These are phyloP conservation scores for Claviceps spartinae DNA, from an alignment of 2,329 filamentous ascomycete genomes.

Conservation along the genomic window DNA sequence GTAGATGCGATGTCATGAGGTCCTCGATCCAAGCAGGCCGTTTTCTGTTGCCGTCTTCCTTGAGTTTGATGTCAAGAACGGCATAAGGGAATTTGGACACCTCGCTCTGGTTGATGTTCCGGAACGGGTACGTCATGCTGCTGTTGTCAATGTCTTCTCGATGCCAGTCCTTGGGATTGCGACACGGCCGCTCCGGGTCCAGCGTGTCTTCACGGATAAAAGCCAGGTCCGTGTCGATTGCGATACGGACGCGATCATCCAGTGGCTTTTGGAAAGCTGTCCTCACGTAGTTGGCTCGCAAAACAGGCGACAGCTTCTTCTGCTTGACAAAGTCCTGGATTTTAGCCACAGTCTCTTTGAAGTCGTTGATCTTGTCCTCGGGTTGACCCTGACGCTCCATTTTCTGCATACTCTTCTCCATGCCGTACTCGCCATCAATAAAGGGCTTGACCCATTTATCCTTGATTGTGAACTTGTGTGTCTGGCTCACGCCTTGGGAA, in stretches of 20 bases:
- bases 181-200: slow-evolving; percentile 72
- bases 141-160: slow-evolving; percentile 74
- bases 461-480: slow-evolving; percentile 75
- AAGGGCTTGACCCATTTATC: slow-evolving; percentile 87
- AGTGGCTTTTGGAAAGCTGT: slow-evolving; percentile 94
- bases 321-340: slow-evolving; percentile 72
- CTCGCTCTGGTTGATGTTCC: slow-evolving; percentile 77
- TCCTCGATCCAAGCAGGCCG: slow-evolving; percentile 80
- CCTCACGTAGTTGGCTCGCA: slow-evolving; percentile 85
- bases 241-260: slow-evolving; percentile 80
- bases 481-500: slow-evolving; percentile 62
- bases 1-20: slow-evolving; percentile 80
- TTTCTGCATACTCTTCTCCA: slow-evolving; percentile 83
- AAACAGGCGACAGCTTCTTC: slow-evolving; percentile 65
- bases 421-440: slow-evolving; percentile 72
- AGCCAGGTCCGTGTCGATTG: slow-evolving; percentile 82
- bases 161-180: slow-evolving; percentile 83
- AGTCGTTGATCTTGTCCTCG: slow-evolving; percentile 49
- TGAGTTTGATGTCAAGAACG: slow-evolving; percentile 83
- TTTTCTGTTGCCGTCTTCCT: slow-evolving; percentile 50
- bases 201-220: slow-evolving; percentile 71
- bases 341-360: slow-evolving; percentile 58
- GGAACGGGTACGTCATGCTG: slow-evolving; percentile 78
- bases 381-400: slow-evolving; percentile 65
- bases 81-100: slow-evolving; percentile 84